These are phyloP conservation scores for Globisporangium perplexum DNA, from an alignment of 352 stramenopile genomes.

Conservation along the genomic window DNA sequence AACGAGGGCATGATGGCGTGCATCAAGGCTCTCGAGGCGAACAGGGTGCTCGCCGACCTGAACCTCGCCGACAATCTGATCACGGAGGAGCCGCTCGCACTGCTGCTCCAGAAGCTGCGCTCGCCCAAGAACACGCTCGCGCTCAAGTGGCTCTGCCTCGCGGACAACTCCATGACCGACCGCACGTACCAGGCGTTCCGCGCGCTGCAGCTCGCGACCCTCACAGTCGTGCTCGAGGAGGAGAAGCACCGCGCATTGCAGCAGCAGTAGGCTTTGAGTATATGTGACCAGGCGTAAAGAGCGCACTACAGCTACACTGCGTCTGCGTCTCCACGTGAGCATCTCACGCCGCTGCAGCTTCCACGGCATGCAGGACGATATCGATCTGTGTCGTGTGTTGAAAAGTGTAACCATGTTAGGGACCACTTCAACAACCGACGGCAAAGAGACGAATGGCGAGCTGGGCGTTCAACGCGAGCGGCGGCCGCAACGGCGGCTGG, in stretches of 20 bases:
- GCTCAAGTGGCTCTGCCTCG: slow-evolving; percentile 53
- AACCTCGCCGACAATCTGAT: slow-evolving; percentile 72
- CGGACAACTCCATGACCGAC: slow-evolving; percentile 58
- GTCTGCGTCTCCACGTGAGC: no score
- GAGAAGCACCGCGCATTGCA: slow-evolving; percentile 22
- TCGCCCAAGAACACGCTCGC: slow-evolving; percentile 18
- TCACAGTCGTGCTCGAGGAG: slow-evolving; percentile 45
- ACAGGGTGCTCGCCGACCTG: slow-evolving; percentile 53
- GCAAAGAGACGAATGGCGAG: neutral
- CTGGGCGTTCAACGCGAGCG: neutral
- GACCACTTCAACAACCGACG: no score
- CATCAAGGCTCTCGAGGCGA: slow-evolving; percentile 44
- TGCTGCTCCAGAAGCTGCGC: slow-evolving; percentile 33
- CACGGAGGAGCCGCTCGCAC: slow-evolving; percentile 59
- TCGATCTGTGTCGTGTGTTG: no score
- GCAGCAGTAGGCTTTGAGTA: no score
- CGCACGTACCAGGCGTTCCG: slow-evolving; percentile 28
- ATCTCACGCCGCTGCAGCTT: no score
- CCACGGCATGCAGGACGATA: no score
- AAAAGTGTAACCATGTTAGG: no score
- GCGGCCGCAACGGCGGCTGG: no score
- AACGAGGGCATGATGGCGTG: slow-evolving; percentile 70
- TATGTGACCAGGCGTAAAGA: no score
- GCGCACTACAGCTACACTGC: no score
- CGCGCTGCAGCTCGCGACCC: slow-evolving; percentile 15